These are phyloP conservation scores for Chlorella vulgaris DNA, from an alignment of 139 green algal genomes.

Conservation along the genomic window DNA sequence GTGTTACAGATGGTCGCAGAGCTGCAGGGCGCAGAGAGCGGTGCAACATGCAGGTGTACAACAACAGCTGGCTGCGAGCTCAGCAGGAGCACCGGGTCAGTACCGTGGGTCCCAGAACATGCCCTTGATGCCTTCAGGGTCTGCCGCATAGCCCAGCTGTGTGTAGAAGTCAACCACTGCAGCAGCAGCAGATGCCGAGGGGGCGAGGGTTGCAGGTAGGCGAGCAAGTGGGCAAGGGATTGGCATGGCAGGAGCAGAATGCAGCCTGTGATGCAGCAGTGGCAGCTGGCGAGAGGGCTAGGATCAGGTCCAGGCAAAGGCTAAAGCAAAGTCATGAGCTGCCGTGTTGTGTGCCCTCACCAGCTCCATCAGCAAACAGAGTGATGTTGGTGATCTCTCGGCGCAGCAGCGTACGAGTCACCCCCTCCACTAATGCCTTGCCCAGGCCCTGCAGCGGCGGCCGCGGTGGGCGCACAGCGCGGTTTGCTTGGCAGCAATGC, in stretches of 20 bases:
- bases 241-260: background rate
- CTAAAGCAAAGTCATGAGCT: no score
- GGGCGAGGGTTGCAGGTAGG: background rate
- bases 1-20: no score
- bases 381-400: constrained; percentile 97
- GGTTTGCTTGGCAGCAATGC: background rate
- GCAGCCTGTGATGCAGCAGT: background rate
- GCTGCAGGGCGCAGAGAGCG: no score
- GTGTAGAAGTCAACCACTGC: constrained; percentile 88
- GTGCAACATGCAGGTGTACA: background rate
- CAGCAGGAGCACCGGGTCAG: background rate
- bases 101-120: constrained; percentile 66
- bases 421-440: constrained; percentile 93
- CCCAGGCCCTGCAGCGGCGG: constrained; percentile 80
- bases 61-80: background rate
- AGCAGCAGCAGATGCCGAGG: background rate
- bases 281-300: background rate
- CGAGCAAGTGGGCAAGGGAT: background rate
- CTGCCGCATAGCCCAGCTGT: constrained; percentile 89
- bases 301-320: no score
- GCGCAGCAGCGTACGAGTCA: constrained; percentile 83
- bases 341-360: background rate
- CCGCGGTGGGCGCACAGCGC: background rate
- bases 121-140: constrained; percentile 94
- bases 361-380: constrained; percentile 92